These are phyloP conservation scores for Calonectria pteridis DNA, from an alignment of 2,329 filamentous ascomycete genomes.

Conservation along the genomic window DNA sequence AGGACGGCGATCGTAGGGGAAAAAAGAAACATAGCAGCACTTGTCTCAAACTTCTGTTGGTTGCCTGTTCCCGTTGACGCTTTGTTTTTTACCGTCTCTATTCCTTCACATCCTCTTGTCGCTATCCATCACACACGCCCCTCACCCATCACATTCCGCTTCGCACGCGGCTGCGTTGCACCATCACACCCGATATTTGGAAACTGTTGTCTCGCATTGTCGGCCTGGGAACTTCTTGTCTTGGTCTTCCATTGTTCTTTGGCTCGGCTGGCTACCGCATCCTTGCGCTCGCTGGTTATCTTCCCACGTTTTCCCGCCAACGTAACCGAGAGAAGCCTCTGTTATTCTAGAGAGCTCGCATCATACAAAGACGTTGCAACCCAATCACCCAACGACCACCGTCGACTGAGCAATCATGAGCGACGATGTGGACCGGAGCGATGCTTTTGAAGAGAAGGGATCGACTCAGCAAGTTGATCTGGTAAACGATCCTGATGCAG, in stretches of 20 bases:
- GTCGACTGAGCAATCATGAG: constrained; percentile 44
- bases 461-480: constrained; percentile 46
- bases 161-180: constrained; percentile 41
- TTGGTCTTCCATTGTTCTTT: constrained; percentile 24
- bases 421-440: constrained; percentile 51
- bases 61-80: background rate
- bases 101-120: background rate
- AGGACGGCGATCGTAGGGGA: background rate
- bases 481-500: constrained; percentile 65
- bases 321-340: constrained; percentile 7
- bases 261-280: constrained; percentile 40
- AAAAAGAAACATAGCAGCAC: background rate
- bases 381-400: background rate
- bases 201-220: constrained; percentile 37
- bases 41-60: background rate
- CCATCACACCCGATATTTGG: constrained; percentile 41
- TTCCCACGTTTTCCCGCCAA: constrained; percentile 37
- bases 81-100: background rate
- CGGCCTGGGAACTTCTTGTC: constrained; percentile 28
- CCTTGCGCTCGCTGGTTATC: constrained; percentile 36
- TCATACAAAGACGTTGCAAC: background rate
- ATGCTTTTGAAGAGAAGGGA: constrained; percentile 45
- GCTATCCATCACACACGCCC: constrained; percentile 19
- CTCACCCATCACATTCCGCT: constrained; percentile 26
- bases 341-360: constrained; percentile 11